Evolutionary conservation across 768 basidiomycete species (phyloP), one percentile per base, ranked within the genome.

Genomic region (Tylopilus felleus): DNA sequence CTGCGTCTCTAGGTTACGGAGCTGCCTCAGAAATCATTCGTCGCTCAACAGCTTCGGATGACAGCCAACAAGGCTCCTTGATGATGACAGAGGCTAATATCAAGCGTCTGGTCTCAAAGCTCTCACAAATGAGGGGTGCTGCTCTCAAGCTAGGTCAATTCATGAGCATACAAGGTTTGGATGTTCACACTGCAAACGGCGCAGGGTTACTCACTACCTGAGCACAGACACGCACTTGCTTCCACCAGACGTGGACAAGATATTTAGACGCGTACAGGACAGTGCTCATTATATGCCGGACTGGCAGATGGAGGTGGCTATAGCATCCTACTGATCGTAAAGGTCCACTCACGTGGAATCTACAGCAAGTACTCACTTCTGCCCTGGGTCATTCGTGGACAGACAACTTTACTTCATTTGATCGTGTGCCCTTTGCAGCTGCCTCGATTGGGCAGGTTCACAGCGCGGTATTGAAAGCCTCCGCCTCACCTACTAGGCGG

Each of bases 391-490:
- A 80, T 0, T 76, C 84, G 23, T 98, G 95, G 94, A 68, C 74
- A 23, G 69, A 77, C 28, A 74, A 80, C 29, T 98, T 99, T 68
- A 60, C 73, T 1, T 76, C 80, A 0, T 97, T 98, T 68, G 82
- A 88, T 52, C 84, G 90, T 5, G 77, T 93, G 2, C 96, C 96
- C 0, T 93, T 97, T 60, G 95, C 95, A 2, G 90, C 94, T 0
- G 96, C 96, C 0, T 98, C 96, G 2, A 98, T 99, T 31, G 97
- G 97, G 0, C 96, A 99, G 68, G 96, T 98, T 1, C 96, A 99
- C 64, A 73, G 65, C 0, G 96, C 90, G 0, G 74, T 80, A 3
- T 78, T 98, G 12, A 68, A 79, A 0, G 70, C 82, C 0, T 59
- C 71, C 14, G 66, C 71, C 23, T 82, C 81, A 4, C 81, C 84